Percentiles rank a stretch among this genome's conserved stretches.
Conservation (phyloP, 2,329 filamentous ascomycete genomes). For the Cercospora zeina region DNA sequence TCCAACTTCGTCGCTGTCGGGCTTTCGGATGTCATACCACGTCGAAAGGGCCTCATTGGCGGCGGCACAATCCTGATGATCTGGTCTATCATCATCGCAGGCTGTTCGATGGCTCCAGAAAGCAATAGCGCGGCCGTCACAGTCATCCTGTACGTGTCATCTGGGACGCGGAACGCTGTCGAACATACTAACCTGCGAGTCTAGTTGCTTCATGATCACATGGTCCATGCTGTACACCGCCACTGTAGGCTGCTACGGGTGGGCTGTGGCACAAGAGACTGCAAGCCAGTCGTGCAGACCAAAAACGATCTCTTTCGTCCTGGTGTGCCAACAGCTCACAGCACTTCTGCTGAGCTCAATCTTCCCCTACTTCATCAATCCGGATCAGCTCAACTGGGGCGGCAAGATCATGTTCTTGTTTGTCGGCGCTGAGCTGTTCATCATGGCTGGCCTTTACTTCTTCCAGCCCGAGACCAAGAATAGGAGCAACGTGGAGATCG, state of each 20-base stretch:
- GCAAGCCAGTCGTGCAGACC: conserved; percentile 31
- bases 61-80: conserved; percentile 32
- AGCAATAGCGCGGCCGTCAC: conserved; percentile 30
- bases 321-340: conserved; percentile 40
- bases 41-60: conserved; percentile 31
- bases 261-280: conserved; percentile 35
- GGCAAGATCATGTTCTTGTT: conserved; percentile 46
- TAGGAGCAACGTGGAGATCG: conserved; percentile 42
- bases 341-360: conserved; percentile 43
- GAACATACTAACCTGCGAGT: not conserved
- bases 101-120: conserved; percentile 29
- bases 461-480: conserved; percentile 47
- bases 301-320: conserved; percentile 34
- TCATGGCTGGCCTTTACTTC: conserved; percentile 39
- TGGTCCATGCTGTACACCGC: conserved; percentile 35
- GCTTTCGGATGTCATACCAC: conserved; percentile 30
- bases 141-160: conserved; percentile 23
- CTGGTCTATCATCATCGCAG: conserved; percentile 33
- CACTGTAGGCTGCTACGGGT: conserved; percentile 34
- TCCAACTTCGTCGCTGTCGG: conserved; percentile 32
- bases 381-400: conserved; percentile 44
- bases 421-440: conserved; percentile 41
- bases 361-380: conserved; percentile 45
- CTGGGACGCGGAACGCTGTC: not conserved
- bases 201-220: conserved; percentile 33